These are phyloP conservation scores for Mycena epipterygia DNA, from an alignment of 768 basidiomycete species.

Conservation along the genomic window DNA sequence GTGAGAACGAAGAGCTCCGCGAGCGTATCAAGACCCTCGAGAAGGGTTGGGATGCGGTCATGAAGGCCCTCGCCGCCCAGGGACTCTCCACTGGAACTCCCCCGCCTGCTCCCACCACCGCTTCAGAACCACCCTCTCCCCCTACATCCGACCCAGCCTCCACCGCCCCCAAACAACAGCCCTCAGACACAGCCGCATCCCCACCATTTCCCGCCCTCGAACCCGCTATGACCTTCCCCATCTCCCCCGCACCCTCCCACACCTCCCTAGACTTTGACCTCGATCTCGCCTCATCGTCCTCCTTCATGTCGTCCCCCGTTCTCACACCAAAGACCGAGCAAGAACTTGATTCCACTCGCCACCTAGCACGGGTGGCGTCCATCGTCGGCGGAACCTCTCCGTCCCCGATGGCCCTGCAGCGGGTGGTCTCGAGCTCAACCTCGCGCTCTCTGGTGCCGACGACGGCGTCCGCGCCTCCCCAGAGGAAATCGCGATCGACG, in stretches of 20 bases:
- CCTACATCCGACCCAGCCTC: slow-evolving; percentile 40
- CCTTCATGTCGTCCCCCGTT: slow-evolving; percentile 53
- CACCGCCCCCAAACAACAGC: slow-evolving; percentile 32
- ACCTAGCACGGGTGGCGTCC: slow-evolving; percentile 98
- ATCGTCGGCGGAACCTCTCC: slow-evolving; percentile 60
- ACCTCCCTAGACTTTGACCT: slow-evolving; percentile 51
- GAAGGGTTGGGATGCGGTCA: slow-evolving; percentile 84
- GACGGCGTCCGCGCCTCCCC: slow-evolving; percentile 41
- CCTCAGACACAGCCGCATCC: slow-evolving; percentile 43
- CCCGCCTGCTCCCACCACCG: slow-evolving; percentile 41
- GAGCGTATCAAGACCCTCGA: slow-evolving; percentile 86
- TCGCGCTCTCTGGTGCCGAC: slow-evolving; percentile 35
- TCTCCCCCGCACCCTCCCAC: slow-evolving; percentile 52
- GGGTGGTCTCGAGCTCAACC: slow-evolving; percentile 76
- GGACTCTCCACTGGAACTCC: slow-evolving; percentile 67
- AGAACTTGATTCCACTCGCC: slow-evolving; percentile 84
- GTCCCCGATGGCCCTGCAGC: slow-evolving; percentile 90
- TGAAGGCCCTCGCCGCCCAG: slow-evolving; percentile 80
- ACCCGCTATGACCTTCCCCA: slow-evolving; percentile 49
- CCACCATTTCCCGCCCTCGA: slow-evolving; percentile 34
- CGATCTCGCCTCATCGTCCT: slow-evolving; percentile 43
- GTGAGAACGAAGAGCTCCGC: slow-evolving; percentile 80
- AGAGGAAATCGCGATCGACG: slow-evolving; percentile 57
- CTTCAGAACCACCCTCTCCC: slow-evolving; percentile 40
- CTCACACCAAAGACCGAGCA: slow-evolving; percentile 45